Conservation (phyloP, 2,329 filamentous ascomycete species). For the Alternaria sp. region DNA sequence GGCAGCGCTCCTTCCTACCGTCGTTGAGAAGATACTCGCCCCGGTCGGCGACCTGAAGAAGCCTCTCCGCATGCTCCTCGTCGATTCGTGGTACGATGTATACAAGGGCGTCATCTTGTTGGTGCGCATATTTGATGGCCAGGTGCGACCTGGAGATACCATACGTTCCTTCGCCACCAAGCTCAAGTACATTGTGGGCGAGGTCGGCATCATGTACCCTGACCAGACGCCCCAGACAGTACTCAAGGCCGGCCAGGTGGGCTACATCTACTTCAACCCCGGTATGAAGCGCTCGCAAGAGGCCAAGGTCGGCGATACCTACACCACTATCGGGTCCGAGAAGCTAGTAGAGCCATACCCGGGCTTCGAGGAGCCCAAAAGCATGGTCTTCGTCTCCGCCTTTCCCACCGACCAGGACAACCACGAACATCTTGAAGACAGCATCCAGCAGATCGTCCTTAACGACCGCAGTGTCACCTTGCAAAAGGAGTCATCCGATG, state of each 20-base stretch:
- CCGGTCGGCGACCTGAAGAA: slow-evolving; percentile 76
- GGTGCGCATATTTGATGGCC: slow-evolving; percentile 89
- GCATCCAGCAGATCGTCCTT: slow-evolving; percentile 89
- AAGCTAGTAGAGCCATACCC: slow-evolving; percentile 80
- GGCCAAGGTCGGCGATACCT: slow-evolving; percentile 95
- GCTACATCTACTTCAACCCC: slow-evolving; percentile 96
- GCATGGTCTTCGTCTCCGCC: slow-evolving; percentile 98
- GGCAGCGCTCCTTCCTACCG: slow-evolving; percentile 78
- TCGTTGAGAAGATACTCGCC: slow-evolving; percentile 84
- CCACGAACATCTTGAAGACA: slow-evolving; percentile 87
- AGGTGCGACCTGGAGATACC: slow-evolving; percentile 81
- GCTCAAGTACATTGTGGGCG: slow-evolving; percentile 89
- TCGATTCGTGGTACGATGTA: slow-evolving; percentile 98
- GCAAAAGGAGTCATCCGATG: slow-evolving; percentile 93
- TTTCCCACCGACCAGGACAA: slow-evolving; percentile 93
- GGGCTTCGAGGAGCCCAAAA: slow-evolving; percentile 95
- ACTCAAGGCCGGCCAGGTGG: slow-evolving; percentile 90
- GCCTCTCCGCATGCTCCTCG: slow-evolving; percentile 83
- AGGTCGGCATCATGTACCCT: slow-evolving; percentile 97
- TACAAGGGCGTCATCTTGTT: slow-evolving; percentile 93
- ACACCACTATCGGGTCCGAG: slow-evolving; percentile 82
- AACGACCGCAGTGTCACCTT: slow-evolving; percentile 96
- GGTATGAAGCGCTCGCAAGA: slow-evolving; percentile 98
- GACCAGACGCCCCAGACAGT: slow-evolving; percentile 80
- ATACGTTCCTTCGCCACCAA: slow-evolving; percentile 89